Percentiles rank a stretch among this genome's conserved stretches.
Evolutionary conservation across 2,329 filamentous ascomycete species (phyloP).

Genomic region (Aspergillus spinulosporus): DNA sequence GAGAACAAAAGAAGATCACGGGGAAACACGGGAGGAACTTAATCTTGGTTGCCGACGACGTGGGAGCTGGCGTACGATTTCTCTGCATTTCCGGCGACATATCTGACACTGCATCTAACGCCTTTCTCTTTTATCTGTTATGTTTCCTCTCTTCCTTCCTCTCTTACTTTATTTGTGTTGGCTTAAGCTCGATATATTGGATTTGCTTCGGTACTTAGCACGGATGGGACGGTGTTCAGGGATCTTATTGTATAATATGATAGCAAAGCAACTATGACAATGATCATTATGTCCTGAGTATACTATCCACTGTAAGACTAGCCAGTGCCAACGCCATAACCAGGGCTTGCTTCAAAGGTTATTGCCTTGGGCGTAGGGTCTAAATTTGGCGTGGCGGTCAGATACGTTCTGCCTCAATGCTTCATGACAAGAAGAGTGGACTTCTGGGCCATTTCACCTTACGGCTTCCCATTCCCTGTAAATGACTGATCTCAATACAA

Average conservation of each 20-base stretch:
- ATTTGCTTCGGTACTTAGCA: not conserved
- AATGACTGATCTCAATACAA: no score
- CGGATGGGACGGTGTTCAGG: constrained; percentile 5
- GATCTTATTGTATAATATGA: constrained; percentile 5
- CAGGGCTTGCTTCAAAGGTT: no score
- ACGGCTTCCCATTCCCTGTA: no score
- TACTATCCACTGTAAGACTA: not conserved
- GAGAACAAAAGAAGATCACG: not conserved
- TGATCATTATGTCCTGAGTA: constrained; percentile 1
- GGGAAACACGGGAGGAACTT: no score
- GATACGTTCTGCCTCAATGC: no score
- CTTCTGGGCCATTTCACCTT: no score
- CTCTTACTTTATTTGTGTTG: not conserved
- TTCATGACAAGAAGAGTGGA: no score
- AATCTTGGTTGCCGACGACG: not conserved
- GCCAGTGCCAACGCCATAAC: no score
- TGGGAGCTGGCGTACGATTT: not conserved
- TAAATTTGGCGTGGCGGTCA: no score
- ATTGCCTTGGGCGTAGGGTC: no score
- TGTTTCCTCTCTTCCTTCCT: not conserved
- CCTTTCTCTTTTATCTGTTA: not conserved
- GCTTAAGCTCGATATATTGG: not conserved
- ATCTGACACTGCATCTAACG: not conserved
- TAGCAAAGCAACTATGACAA: constrained; percentile 7
- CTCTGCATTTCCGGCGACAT: constrained; percentile 4